These are phyloP conservation scores for Phaeosphaeria sp. DNA, from an alignment of 2,329 filamentous ascomycete species.

Conservation along the genomic window DNA sequence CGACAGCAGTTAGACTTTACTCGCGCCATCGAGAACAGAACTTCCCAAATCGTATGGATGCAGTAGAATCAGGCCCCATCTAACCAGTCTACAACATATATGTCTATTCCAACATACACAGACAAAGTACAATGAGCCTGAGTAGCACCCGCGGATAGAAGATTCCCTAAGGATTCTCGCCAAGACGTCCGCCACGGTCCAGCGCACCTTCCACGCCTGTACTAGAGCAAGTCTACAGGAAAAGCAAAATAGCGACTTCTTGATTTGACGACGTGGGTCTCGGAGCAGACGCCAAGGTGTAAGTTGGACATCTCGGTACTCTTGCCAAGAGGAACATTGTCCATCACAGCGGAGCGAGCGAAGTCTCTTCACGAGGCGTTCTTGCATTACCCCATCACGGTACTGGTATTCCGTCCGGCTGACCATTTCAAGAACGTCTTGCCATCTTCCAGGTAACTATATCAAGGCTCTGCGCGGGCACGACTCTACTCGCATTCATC, in stretches of 20 bases:
- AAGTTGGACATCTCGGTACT: constrained; percentile 40
- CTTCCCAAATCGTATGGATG: neutral
- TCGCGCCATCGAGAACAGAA: neutral
- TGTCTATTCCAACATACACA: neutral
- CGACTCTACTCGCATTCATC: constrained; percentile 6
- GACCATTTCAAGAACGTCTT: constrained; percentile 4
- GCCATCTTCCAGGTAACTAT: constrained; percentile 15
- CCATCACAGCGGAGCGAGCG: constrained; percentile 2
- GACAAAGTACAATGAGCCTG: neutral
- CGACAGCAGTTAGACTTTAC: neutral
- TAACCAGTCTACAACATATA: neutral
- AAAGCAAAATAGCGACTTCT: constrained; percentile 2
- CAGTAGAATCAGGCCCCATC: neutral
- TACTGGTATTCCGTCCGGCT: constrained; percentile 14
- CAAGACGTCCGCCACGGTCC: constrained; percentile 23
- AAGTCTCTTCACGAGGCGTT: constrained; percentile 18
- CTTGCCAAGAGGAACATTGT: constrained; percentile 23
- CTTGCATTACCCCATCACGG: constrained; percentile 18
- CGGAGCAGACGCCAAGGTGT: constrained; percentile 14
- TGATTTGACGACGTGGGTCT: constrained; percentile 22
- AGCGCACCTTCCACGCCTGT: constrained; percentile 9
- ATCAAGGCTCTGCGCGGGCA: constrained; percentile 22
- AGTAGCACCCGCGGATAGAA: neutral
- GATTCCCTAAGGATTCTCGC: constrained; percentile 14
- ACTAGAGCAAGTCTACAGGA: neutral